Evolutionary conservation across 768 basidiomycete species (phyloP).

Genomic region (Flagelloscypha sp.): DNA sequence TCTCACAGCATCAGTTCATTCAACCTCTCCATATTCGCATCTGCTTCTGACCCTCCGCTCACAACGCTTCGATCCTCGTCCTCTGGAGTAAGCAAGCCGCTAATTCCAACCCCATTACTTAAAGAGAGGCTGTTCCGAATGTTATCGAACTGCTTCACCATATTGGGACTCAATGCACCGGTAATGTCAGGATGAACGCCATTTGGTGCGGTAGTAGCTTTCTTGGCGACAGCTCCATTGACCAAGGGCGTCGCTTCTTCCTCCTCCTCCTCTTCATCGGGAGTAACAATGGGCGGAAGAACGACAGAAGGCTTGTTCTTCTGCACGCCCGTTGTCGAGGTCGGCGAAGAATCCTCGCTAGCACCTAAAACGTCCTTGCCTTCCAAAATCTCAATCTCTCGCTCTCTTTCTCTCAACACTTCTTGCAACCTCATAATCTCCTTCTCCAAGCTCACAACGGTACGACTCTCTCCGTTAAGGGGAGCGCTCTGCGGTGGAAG

Average conservation of each 20-base stretch:
- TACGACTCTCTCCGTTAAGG: slow-evolving; percentile 49
- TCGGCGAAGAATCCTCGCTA: slow-evolving; percentile 4
- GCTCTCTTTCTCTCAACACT: slow-evolving; percentile 82
- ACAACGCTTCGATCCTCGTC: too few species aligned
- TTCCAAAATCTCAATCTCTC: slow-evolving; percentile 80
- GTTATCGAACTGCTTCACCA: slow-evolving; percentile 64
- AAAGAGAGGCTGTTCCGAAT: slow-evolving; percentile 66
- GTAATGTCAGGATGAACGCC: slow-evolving; percentile 8
- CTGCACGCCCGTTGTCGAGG: slow-evolving; percentile 33
- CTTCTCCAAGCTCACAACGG: slow-evolving; percentile 78
- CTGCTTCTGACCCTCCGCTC: slow-evolving; percentile 41
- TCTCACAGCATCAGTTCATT: slow-evolving; percentile 91
- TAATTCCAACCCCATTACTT: too few species aligned
- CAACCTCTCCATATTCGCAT: slow-evolving; percentile 69
- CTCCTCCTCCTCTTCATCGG: too few species aligned
- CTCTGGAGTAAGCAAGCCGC: too few species aligned
- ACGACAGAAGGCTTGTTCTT: slow-evolving; percentile 12
- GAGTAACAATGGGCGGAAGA: slow-evolving; percentile 7
- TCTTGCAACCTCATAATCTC: slow-evolving; percentile 95
- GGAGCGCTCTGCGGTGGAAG: slow-evolving; percentile 26
- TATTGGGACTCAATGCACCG: slow-evolving; percentile 41
- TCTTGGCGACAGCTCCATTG: slow-evolving; percentile 3
- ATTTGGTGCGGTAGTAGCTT: slow-evolving; percentile 14
- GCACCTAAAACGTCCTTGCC: slow-evolving; percentile 30
- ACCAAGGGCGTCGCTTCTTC: slow-evolving; percentile 5